Base-by-base conservation (phyloP, 2,329 filamentous ascomycete species). In the Lachnellula arida region DNA sequence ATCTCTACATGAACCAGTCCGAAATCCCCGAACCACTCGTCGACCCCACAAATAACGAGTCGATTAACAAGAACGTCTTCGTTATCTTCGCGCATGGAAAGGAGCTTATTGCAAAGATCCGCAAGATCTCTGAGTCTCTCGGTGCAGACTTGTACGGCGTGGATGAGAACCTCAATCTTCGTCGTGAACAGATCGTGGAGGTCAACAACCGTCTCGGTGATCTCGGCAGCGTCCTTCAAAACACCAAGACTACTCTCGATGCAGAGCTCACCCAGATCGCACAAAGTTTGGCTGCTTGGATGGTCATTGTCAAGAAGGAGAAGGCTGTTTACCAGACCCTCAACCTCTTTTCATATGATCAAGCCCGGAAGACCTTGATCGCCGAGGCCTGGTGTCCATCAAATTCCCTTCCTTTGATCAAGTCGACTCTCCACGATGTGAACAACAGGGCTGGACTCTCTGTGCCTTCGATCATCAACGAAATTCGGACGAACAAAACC, bases 1-100 rank as follows among this genome's bases (percentile, higher is more conserved):
- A 99, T 74, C 78, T 99, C 61, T 99, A 97, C 81, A 99, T 99
- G 94, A 99, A 99, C 76, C 95, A 99, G 78, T 93, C 93, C 42
- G 94, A 99, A 79, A 99, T 99, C 60, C 87, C 91, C 7, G 93
- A 99, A 72, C 85, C 90, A 39, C 87, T 99, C 65, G 81, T 96
- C 71, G 90, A 99, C 72, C 93, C 94, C 15, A 82, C 88, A 70
- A 96, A 85, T 76, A 97, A 97, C 72, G 93, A 97, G 75, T 81
- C 89, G 62, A 81, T 95, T 66, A 85, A 88, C 78, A 99, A 99
- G 85, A 99, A 97, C 67, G 94, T 99, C 54, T 99, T 99, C 69
- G 93, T 99, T 69, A 99, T 99, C 73, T 99, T 99, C 67, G 94
- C 94, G 12, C 94, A 99, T 69, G 94, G 94, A 70, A 96, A 96